Evolutionary conservation across 306 rosid genomes (phyloP), one percentile per base, ranked within the genome.

Genomic region (Senna siamea): DNA sequence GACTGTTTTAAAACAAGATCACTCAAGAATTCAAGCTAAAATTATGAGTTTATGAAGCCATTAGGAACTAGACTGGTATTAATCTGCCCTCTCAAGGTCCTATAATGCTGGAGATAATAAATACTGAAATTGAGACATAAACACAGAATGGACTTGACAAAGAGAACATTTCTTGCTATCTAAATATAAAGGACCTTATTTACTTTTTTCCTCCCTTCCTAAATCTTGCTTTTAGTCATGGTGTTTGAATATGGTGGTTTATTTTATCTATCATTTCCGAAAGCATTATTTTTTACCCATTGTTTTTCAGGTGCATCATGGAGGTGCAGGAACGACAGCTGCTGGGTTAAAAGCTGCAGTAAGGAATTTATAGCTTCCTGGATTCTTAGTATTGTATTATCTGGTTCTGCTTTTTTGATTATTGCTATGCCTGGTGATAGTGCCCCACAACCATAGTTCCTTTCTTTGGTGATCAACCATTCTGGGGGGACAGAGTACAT

Each of bases 261-360:
- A 22, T 59, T 15, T 72, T 17, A 28, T 72, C 47, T 7, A 30
- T 32, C 30, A 18, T 70, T 62, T 35, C 23, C n/a, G 64, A 54
- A 20, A 10, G 50, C 64, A 47, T 50, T 50, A 50, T 51, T 15
- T 78, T 76, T 78, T 20, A 9, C 26, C 35, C 26, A 17, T 60
- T 73, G 28, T 28, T 64, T n/a, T 78, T 59, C 85, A 95, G 99
- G 98, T 95, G 79, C 99, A 95, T 86, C 99, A 95, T 67, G 99
- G 99, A 65, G 99, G 99, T 79, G 99, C 99, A 66, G 99, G 99
- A 86, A 95, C 99, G 34, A 95, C 99, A 26, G 99, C 99, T 74
- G 98, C 99, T 52, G 99, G 99, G 80, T 83, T 95, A 69, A 92
- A 85, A 87, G 98, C 99, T 73, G 93, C 99, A 12, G 99, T 95